These are phyloP conservation scores for Wickerhamiella alocasiicola DNA, from an alignment of 805 yeast genomes.

Conservation along the genomic window DNA sequence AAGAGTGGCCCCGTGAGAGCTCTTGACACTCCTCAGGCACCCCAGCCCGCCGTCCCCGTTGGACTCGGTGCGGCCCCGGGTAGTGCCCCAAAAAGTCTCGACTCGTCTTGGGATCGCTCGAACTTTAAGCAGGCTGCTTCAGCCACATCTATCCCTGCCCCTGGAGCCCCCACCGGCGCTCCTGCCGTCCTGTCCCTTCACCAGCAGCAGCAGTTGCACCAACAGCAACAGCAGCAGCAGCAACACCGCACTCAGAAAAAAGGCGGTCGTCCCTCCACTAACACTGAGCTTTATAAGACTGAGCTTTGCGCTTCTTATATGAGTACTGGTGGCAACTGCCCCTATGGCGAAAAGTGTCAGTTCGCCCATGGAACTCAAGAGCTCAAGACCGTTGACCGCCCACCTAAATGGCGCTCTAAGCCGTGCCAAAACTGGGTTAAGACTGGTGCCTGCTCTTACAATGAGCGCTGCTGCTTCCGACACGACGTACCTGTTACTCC, in stretches of 20 bases:
- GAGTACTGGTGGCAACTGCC: constrained; percentile 58
- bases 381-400: constrained; percentile 56
- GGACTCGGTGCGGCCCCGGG: constrained; percentile 1
- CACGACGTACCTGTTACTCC: constrained; percentile 34
- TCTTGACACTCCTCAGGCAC: background rate
- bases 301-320: constrained; percentile 75
- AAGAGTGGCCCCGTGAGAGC: constrained; percentile 10
- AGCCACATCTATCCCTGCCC: constrained; percentile 14
- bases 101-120: constrained; percentile 8
- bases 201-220: constrained; percentile 11
- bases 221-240: constrained; percentile 13
- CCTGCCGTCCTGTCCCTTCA: constrained; percentile 3
- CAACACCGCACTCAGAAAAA: constrained; percentile 20
- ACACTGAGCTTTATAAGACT: constrained; percentile 73
- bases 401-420: constrained; percentile 80
- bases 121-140: constrained; percentile 14
- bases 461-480: constrained; percentile 82
- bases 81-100: constrained; percentile 2
- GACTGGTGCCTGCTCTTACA: constrained; percentile 74
- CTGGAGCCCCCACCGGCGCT: constrained; percentile 10
- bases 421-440: constrained; percentile 82
- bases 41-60: background rate
- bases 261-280: constrained; percentile 27
- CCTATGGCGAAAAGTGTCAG: constrained; percentile 84
- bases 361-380: constrained; percentile 85